Evolutionary conservation across 768 basidiomycete species (phyloP), one percentile per base, ranked within the genome.

Genomic region (Xerocomus brunneocitrinus): DNA sequence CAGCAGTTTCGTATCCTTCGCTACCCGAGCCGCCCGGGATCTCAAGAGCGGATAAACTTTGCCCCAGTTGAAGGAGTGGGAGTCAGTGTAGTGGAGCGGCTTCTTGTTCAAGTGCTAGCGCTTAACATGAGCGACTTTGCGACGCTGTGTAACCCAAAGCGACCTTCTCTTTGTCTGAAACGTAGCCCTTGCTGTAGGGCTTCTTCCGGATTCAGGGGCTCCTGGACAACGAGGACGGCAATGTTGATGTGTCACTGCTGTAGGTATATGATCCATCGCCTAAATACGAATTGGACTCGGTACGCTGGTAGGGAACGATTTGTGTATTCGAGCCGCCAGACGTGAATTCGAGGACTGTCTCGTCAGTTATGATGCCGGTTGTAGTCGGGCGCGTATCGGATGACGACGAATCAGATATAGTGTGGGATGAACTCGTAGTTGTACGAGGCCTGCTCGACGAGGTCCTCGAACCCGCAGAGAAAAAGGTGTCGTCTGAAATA

Each of bases 131-230:
- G 63, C 49, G 69, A 61, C 60, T 68, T 10, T 64, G 64, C 5
- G 72, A 66, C 16, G 70, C 70, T 1, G 66, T 66, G 47, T 71
- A 73, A 4, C 64, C 67, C 7, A 67, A 64, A 2, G 62, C 55
- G 5, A 63, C 66, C 57, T 85, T 83, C 66, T 84, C 84, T 63
- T 82, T 84, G 55, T 87, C 83, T 1, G 79, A 80, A 43, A 58
- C 65, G 58, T 62, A 65, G 55, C 57, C 63, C 48, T 68, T 70
- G 35, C 73, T 72, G 2, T 77, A 75, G 4, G 73, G 67, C 35
- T 81, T 72, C 53, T 85, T 72, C 50, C 84, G 71, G 5, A 88
- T 75, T 36, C 76, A 85, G 13, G 80, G 68, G 0, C 81, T 77
- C 24, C 87, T 75, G 8, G 83, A 79, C 19, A 89, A 71, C 3